Conservation (phyloP, 257 asterid genomes). For the Datura wrightii region DNA sequence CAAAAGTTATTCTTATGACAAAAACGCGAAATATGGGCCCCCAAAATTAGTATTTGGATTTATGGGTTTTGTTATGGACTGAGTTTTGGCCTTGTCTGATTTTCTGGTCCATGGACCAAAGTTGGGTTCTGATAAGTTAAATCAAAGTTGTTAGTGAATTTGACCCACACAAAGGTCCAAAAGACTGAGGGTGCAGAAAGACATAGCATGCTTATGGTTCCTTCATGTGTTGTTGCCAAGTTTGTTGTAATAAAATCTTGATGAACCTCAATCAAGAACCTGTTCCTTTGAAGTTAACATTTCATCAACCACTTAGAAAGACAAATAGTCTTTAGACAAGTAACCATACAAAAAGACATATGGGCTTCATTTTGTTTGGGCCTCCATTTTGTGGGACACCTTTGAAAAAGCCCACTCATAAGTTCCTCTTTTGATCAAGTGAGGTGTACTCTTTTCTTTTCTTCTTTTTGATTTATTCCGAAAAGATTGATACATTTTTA, state of each 20-base stretch:
- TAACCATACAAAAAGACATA: not conserved
- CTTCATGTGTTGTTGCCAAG: slow-evolving; percentile 8
- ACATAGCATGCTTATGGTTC: slow-evolving; percentile 24
- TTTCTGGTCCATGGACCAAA: slow-evolving; percentile 21
- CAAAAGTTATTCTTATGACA: no score
- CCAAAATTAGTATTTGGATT: not conserved
- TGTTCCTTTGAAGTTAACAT: slow-evolving; percentile 26
- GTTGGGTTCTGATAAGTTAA: slow-evolving; percentile 14
- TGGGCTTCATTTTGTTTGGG: slow-evolving; percentile 28
- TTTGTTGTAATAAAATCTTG: slow-evolving; percentile 20
- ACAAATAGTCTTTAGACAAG: slow-evolving; percentile 28
- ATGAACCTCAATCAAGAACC: slow-evolving; percentile 1
- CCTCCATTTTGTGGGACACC: slow-evolving; percentile 20
- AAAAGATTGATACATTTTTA: not conserved
- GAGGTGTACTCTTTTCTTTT: not conserved
- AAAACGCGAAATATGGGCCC: not conserved
- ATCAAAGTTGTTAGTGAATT: not conserved
- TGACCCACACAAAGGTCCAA: slow-evolving; percentile 2
- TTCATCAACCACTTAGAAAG: slow-evolving; percentile 23
- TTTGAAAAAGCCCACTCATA: slow-evolving; percentile 20
- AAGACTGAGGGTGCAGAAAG: not conserved
- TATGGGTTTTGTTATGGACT: not conserved
- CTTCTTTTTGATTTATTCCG: not conserved
- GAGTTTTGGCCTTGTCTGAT: not conserved
- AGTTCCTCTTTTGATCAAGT: not conserved